Evolutionary conservation across 495 filamentous ascomycete genomes (phyloP).

Genomic region (Rusavskia elegans): DNA sequence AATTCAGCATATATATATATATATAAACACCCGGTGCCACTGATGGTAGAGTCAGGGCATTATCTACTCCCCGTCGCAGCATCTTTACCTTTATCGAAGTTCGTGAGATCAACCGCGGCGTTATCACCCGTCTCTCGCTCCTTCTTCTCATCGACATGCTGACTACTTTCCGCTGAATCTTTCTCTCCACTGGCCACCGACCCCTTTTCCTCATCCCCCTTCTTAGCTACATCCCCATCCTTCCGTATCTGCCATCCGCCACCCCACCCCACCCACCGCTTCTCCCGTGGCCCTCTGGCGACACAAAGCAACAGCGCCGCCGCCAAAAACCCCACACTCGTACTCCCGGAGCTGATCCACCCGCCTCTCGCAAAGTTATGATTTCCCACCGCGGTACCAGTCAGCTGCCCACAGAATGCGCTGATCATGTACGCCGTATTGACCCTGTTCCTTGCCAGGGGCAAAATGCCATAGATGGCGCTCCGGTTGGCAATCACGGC

Average conservation of each 20-base stretch:
- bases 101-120: background rate
- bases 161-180: background rate
- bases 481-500: conserved; percentile 60
- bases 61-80: background rate
- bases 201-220: background rate
- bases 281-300: conserved; percentile 50
- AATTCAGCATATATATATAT: no score
- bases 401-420: conserved; percentile 59
- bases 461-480: conserved; percentile 54
- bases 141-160: background rate
- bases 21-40: no score
- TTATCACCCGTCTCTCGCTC: background rate
- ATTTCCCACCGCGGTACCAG: conserved; percentile 60
- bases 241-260: conserved; percentile 44
- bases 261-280: conserved; percentile 59
- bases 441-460: conserved; percentile 55
- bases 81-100: background rate
- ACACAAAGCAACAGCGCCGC: conserved; percentile 40
- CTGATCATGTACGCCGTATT: conserved; percentile 76
- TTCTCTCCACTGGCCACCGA: background rate
- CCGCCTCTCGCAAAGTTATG: conserved; percentile 50
- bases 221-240: background rate
- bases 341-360: conserved; percentile 53
- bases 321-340: conserved; percentile 50
- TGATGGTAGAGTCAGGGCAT: no score